phyloP scores from a whole-genome alignment of 257 asterid species.

The Fraxinus anomala region DNA sequence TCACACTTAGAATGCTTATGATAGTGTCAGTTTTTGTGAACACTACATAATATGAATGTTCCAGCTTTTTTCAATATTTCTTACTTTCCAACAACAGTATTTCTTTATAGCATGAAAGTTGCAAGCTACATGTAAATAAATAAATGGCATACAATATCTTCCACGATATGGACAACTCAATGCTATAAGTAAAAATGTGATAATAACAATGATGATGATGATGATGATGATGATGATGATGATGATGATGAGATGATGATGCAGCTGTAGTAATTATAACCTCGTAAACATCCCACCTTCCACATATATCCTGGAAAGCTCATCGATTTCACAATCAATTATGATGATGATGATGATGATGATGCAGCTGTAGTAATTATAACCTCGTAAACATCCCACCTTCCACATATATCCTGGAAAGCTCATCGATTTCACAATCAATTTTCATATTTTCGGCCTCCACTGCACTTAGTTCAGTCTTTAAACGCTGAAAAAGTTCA shows the following conservation, averaged over 20 bases:
- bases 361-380: not conserved
- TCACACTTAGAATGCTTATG: not conserved
- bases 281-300: conserved; percentile 50
- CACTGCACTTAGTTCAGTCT: conserved; percentile 51
- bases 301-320: conserved; percentile 43
- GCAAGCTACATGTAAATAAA: not conserved
- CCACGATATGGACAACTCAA: not conserved
- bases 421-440: conserved; percentile 56
- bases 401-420: conserved; percentile 45
- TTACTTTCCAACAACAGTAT: not conserved
- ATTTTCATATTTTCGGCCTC: conserved; percentile 54
- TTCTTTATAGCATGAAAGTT: not conserved
- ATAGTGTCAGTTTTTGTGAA: not conserved
- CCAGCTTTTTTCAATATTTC: not conserved
- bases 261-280: not conserved
- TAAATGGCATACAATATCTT: not conserved
- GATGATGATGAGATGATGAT: not conserved
- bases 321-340: conserved; percentile 52
- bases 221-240: too few relatives aligned
- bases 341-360: not conserved
- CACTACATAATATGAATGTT: not conserved
- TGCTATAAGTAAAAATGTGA: not conserved
- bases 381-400: conserved; percentile 42
- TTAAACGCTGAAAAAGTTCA: conserved; percentile 51
- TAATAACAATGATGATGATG: too few relatives aligned